Base-by-base conservation (phyloP, 2,329 filamentous ascomycete species). In the Epichloe sp. region DNA sequence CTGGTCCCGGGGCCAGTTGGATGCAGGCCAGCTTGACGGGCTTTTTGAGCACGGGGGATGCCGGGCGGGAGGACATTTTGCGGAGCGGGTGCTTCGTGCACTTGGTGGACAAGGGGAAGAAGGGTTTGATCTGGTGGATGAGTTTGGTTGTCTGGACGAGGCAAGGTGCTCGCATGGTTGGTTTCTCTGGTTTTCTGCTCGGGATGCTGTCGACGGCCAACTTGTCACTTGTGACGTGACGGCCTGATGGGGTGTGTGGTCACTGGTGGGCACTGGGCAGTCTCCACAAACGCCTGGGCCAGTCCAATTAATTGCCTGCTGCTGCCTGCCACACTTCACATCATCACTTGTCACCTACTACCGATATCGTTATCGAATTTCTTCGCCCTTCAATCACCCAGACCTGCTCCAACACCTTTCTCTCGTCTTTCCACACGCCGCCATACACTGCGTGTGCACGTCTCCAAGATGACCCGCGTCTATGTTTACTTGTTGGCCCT, bases 1-100 rank as follows among this genome's bases (percentile, higher is more conserved):
- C 88, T 57, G 84, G 70, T 55, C 86, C 86, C 55, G 85, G 83
- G 52, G 87, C 83, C 36, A 95, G 79, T 69, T 95, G 89, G 56
- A 95, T 76, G 60, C 89, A 79, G 36, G 87, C 86, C 44, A 95
- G 76, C 70, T 86, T 90, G 62, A 94, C 73, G 40, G 85, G 82
- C 66, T 86, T 78, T 69, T 85, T 84, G 54, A 95, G 78, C 48
- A 90, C 65, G 31, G 65, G 50, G 43, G 62, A 23, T n/a, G 58
- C 50, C 3, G 53, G 26, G 31, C 15, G 42, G 35, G 34, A 19
- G 4, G 48, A 45, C 48, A 50, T 50, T 14, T n/a, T 49, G 42
- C 35, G 50, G 5, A 36, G 19, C 2, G 19, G 37, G n/a, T 37
- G 36, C 15, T 8, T 7, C 17, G 12, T 14, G 11, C 17, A 31